A percentile compares a stretch with the other conserved stretches of the same genome.
phyloP scores from a whole-genome alignment of 2,329 filamentous ascomycete genomes.

The Ophiostoma sp. region DNA sequence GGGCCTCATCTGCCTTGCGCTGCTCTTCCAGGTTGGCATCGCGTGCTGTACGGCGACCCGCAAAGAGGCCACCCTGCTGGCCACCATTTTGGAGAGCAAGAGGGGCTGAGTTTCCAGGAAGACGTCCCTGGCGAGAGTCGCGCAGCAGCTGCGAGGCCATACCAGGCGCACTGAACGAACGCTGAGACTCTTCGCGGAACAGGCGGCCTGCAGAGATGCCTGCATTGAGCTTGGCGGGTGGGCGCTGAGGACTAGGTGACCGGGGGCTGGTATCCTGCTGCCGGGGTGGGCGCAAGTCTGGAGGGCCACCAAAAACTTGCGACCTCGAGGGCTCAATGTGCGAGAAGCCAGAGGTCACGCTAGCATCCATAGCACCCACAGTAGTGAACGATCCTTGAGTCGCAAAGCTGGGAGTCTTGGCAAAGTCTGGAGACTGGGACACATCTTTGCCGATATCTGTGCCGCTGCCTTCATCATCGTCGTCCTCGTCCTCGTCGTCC shows the following conservation, averaged over 20 bases:
- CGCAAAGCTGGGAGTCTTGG: slow-evolving; percentile 48
- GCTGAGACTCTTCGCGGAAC: slow-evolving; percentile 48
- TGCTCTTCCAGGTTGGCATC: slow-evolving; percentile 49
- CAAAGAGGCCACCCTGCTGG: slow-evolving; percentile 17
- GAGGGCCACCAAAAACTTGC: slow-evolving; percentile 53
- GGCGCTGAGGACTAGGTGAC: slow-evolving; percentile 63
- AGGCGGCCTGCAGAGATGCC: slow-evolving; percentile 35
- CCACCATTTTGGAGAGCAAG: slow-evolving; percentile 24
- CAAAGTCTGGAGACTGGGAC: slow-evolving; percentile 44
- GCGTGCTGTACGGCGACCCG: slow-evolving; percentile 37
- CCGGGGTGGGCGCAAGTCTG: slow-evolving; percentile 51
- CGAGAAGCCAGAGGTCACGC: slow-evolving; percentile 44
- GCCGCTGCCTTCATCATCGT: slow-evolving; percentile 54
- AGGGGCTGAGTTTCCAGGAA: slow-evolving; percentile 28
- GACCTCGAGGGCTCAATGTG: slow-evolving; percentile 41
- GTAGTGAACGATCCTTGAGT: slow-evolving; percentile 53
- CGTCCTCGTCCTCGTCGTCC: slow-evolving; percentile 37
- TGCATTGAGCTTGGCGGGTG: slow-evolving; percentile 19
- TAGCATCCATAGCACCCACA: slow-evolving; percentile 41
- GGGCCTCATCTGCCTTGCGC: slow-evolving; percentile 48
- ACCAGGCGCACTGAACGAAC: slow-evolving; percentile 57
- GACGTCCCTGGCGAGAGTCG: slow-evolving; percentile 34
- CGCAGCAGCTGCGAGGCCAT: slow-evolving; percentile 51
- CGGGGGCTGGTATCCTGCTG: slow-evolving; percentile 55
- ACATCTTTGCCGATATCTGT: slow-evolving; percentile 61